A percentile compares a stretch with the other conserved stretches of the same genome.
Evolutionary conservation across 768 basidiomycete genomes (phyloP).

Genomic region (Leucogyrophana mollusca): DNA sequence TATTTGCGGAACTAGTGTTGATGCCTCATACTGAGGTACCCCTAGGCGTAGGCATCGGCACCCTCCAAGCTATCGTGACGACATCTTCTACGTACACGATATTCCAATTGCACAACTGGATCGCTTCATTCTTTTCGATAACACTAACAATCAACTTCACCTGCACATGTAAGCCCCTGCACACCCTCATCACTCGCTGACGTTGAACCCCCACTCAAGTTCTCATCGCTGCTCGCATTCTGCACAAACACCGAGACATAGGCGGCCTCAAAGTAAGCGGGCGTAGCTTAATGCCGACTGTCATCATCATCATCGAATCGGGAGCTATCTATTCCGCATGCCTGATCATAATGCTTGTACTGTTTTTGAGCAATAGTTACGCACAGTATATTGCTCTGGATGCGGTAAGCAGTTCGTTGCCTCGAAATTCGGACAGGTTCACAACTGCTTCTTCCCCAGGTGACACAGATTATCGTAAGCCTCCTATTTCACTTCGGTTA

Average conservation of each 20-base stretch:
- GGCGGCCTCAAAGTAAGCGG: background rate
- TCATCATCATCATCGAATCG: constrained; percentile 16
- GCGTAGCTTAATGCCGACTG: constrained; percentile 7
- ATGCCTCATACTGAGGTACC: background rate
- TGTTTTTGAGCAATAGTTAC: constrained; percentile 8
- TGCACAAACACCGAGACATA: constrained; percentile 6
- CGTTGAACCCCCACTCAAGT: background rate
- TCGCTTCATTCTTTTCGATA: constrained; percentile 9
- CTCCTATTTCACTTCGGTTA: background rate
- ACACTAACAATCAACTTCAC: constrained; percentile 9
- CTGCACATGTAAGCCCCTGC: constrained; percentile 5
- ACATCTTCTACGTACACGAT: constrained; percentile 2
- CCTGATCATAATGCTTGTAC: constrained; percentile 7
- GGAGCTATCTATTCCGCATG: constrained; percentile 13
- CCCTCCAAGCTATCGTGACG: background rate
- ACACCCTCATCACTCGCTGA: background rate
- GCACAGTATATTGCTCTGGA: constrained; percentile 17
- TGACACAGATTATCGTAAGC: constrained; percentile 8
- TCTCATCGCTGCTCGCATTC: constrained; percentile 16
- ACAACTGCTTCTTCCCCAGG: background rate
- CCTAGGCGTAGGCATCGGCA: constrained; percentile 1
- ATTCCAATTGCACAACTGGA: constrained; percentile 2
- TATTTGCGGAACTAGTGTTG: background rate
- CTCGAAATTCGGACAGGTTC: background rate
- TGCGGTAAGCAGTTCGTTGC: constrained; percentile 8